Conservation (phyloP, 2,329 filamentous ascomycete genomes). For the Aureobasidium sp. region DNA sequence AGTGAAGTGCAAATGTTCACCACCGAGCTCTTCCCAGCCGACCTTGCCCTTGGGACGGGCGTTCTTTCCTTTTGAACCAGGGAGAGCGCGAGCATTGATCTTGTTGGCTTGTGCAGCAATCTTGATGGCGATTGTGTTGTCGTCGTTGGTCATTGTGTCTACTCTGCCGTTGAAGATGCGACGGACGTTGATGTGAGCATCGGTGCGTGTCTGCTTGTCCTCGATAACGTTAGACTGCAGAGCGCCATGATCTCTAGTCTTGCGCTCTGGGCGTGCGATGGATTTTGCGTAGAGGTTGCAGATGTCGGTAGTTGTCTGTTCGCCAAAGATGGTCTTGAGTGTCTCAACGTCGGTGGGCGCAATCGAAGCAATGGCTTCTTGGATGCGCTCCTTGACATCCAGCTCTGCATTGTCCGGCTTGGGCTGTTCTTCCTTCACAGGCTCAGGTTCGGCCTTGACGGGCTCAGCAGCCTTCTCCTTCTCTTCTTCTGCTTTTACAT, state of each 20-base stretch:
- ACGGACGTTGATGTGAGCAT: conserved; percentile 60
- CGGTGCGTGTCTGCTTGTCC: conserved; percentile 53
- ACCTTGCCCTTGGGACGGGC: conserved; percentile 34
- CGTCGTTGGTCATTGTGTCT: conserved; percentile 67
- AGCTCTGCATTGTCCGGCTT: conserved; percentile 6
- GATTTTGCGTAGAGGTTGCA: conserved; percentile 48
- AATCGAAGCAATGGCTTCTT: conserved; percentile 17
- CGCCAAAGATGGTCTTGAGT: conserved; percentile 43
- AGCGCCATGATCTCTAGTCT: conserved; percentile 46
- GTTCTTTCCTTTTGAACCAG: conserved; percentile 13
- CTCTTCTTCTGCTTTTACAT: conserved; percentile 2
- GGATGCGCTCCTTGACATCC: conserved; percentile 2
- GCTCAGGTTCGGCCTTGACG: not conserved
- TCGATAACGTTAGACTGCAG: conserved; percentile 46
- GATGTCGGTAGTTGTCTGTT: conserved; percentile 41
- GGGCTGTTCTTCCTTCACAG: conserved; percentile 7
- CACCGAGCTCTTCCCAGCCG: conserved; percentile 59
- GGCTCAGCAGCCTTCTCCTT: not conserved
- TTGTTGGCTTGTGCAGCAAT: conserved; percentile 24
- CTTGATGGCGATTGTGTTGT: conserved; percentile 56
- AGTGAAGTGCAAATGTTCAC: conserved; percentile 81
- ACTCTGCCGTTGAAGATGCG: conserved; percentile 71
- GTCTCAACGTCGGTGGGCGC: conserved; percentile 29
- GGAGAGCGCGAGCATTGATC: conserved; percentile 12
- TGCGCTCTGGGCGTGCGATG: conserved; percentile 44